Evolutionary conservation across 192 early-diverging fungal species (phyloP).

Genomic region (Blastocladiella britannica): DNA sequence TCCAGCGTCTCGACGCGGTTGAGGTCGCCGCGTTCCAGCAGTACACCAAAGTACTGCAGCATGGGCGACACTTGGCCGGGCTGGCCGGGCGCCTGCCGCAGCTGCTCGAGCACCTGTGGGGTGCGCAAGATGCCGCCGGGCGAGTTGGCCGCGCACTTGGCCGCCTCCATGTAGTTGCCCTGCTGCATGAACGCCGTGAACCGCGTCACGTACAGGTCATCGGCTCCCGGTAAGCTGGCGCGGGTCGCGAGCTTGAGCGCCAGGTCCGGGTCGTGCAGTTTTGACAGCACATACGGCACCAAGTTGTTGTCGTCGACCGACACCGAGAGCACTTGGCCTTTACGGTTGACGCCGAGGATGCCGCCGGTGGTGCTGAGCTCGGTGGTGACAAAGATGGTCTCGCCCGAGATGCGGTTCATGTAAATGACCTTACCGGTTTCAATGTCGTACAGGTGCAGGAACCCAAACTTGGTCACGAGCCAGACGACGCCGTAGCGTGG

Average conservation of each 20-base stretch:
- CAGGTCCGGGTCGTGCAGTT: constrained; percentile 64
- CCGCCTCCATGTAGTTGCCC: constrained; percentile 67
- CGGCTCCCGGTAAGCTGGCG: constrained; percentile 76
- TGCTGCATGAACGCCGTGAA: constrained; percentile 66
- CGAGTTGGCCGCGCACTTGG: constrained; percentile 85
- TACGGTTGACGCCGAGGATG: constrained; percentile 86
- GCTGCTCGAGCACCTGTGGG: constrained; percentile 77
- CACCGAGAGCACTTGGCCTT: constrained; percentile 89
- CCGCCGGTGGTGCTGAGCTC: constrained; percentile 68
- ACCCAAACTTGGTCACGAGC: constrained; percentile 94
- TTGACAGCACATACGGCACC: constrained; percentile 74
- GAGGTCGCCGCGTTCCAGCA: constrained; percentile 80
- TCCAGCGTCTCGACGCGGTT: constrained; percentile 92
- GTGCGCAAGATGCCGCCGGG: constrained; percentile 90
- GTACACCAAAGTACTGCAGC: constrained; percentile 89
- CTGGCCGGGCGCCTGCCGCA: constrained; percentile 57
- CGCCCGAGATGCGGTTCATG: constrained; percentile 91
- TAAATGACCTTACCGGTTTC: constrained; percentile 86
- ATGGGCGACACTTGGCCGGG: constrained; percentile 75
- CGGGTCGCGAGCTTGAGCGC: constrained; percentile 77
- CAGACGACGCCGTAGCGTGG: constrained; percentile 87
- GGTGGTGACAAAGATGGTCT: constrained; percentile 95
- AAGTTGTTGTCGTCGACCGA: constrained; percentile 73
- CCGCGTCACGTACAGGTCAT: constrained; percentile 72
- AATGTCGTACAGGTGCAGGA: constrained; percentile 90